Evolutionary conservation across 768 basidiomycete species (phyloP).

Genomic region (Agrocybe chaxingu): DNA sequence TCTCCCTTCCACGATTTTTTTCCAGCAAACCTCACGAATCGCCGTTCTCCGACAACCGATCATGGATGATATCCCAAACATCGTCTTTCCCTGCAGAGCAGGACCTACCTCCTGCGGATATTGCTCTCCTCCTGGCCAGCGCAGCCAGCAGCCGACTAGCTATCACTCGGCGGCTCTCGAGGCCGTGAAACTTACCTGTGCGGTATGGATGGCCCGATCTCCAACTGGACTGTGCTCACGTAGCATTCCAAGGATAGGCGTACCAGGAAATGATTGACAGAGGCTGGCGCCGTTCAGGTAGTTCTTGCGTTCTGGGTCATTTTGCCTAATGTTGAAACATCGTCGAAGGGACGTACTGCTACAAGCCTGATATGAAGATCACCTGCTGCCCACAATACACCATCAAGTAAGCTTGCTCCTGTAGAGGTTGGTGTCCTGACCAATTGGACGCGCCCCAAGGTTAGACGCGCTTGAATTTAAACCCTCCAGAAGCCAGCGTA

Average conservation of each 20-base stretch:
- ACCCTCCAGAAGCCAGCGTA: slow-evolving; percentile 71
- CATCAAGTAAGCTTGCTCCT: slow-evolving; percentile 57
- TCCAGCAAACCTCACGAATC: too few species aligned
- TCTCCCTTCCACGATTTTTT: not conserved
- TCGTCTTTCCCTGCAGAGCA: slow-evolving; percentile 33
- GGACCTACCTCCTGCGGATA: slow-evolving; percentile 59
- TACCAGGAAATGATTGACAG: slow-evolving; percentile 84
- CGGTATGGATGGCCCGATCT: slow-evolving; percentile 29
- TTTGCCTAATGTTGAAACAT: not conserved
- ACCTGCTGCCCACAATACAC: slow-evolving; percentile 96
- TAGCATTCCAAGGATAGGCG: slow-evolving; percentile 35
- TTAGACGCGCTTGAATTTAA: slow-evolving; percentile 66
- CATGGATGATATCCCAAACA: slow-evolving; percentile 25
- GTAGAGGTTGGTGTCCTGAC: not conserved
- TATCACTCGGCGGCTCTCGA: slow-evolving; percentile 46
- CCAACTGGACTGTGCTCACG: not conserved
- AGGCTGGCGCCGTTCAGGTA: slow-evolving; percentile 81
- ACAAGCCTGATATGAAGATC: slow-evolving; percentile 77
- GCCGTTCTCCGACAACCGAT: not conserved
- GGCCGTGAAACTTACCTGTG: slow-evolving; percentile 51
- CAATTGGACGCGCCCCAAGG: slow-evolving; percentile 31
- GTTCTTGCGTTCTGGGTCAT: not conserved
- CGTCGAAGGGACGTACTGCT: slow-evolving; percentile 62
- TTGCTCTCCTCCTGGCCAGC: slow-evolving; percentile 53
- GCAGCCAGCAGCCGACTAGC: slow-evolving; percentile 39